phyloP scores from a whole-genome alignment of 148 eudicot genomes.

The Spergularia bocconei region DNA sequence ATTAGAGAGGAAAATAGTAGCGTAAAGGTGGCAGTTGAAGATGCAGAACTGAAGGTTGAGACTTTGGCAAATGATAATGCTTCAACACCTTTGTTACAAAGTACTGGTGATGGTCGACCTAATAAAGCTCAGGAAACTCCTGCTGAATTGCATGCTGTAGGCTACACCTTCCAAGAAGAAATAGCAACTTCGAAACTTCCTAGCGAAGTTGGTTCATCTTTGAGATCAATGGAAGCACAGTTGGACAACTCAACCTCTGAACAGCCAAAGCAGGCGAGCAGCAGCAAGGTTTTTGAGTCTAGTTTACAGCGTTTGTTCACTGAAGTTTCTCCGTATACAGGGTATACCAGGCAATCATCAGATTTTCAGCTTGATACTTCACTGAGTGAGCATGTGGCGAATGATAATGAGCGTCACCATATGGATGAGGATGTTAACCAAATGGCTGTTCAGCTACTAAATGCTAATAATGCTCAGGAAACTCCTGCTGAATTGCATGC shows the following conservation, averaged over 20 bases:
- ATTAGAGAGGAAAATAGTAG: not conserved
- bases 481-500: not conserved
- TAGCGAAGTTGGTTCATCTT: constrained; percentile 2
- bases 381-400: not conserved
- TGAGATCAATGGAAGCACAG: not conserved
- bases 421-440: too few relatives aligned
- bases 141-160: not conserved
- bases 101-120: not conserved
- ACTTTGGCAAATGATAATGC: not conserved
- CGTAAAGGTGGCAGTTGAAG: not conserved
- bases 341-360: not conserved
- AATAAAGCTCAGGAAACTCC: not conserved
- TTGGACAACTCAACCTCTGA: not conserved
- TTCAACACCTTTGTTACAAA: not conserved
- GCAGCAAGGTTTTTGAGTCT: not conserved
- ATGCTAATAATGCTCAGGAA: not conserved
- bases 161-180: not conserved
- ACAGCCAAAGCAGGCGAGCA: not conserved
- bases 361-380: not conserved
- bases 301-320: not conserved
- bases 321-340: not conserved
- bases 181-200: not conserved
- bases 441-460: too few relatives aligned
- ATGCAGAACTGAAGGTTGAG: not conserved
- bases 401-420: not conserved